phyloP scores from a whole-genome alignment of 129 eudicot species.

The Helichrysum umbraculigerum region DNA sequence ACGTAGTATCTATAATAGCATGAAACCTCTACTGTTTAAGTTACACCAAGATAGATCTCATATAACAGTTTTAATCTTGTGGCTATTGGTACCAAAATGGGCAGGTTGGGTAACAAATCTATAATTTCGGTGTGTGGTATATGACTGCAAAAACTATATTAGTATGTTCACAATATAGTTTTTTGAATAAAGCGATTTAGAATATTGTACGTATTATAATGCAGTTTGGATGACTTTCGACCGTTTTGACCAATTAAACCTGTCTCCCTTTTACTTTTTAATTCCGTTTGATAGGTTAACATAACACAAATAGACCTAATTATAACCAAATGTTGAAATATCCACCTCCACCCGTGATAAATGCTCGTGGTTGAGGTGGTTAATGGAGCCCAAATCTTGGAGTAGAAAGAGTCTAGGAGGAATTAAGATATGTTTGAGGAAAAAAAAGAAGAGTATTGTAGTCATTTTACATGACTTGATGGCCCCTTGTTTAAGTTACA shows the following conservation, averaged over 20 bases:
- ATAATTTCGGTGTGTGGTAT: background rate
- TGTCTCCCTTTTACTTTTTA: background rate
- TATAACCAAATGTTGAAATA: background rate
- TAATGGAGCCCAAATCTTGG: background rate
- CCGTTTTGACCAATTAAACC: background rate
- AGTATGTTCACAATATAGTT: background rate
- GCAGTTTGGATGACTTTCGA: background rate
- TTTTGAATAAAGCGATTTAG: background rate
- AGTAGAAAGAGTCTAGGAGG: background rate
- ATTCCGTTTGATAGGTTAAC: background rate
- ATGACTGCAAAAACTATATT: background rate
- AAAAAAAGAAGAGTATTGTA: background rate
- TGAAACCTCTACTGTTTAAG: background rate
- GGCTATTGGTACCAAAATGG: background rate
- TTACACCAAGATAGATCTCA: background rate
- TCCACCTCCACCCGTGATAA: background rate
- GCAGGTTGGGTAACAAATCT: conserved; percentile 2
- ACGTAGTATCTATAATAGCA: background rate
- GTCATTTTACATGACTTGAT: background rate
- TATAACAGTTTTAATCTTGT: background rate
- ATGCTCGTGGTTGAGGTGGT: background rate
- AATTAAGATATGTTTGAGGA: background rate
- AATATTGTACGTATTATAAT: background rate
- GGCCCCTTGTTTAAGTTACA: background rate
- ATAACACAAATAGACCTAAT: background rate